phyloP scores from a whole-genome alignment of 2,329 filamentous ascomycete species.

The Boeremia lycopersici region DNA sequence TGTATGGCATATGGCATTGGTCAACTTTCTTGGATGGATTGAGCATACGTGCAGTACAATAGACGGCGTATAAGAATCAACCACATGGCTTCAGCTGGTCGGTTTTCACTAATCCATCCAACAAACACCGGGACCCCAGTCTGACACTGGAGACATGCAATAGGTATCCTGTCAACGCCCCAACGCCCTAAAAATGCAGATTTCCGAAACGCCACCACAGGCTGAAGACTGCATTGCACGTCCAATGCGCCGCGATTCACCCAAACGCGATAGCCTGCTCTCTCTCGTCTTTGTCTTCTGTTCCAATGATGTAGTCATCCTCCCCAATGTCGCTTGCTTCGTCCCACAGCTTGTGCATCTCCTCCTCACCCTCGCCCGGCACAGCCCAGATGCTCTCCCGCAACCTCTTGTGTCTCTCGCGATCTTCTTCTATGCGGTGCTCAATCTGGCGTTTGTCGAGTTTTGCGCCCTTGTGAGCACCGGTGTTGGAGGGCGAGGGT shows the following conservation, averaged over 20 bases:
- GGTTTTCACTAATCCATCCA: not conserved
- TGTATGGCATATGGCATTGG: conserved; percentile 33
- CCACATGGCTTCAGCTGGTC: not conserved
- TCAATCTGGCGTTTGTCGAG: conserved; percentile 89
- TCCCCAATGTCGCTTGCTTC: conserved; percentile 85
- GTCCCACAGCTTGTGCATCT: conserved; percentile 83
- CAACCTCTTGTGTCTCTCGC: conserved; percentile 90
- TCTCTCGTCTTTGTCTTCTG: conserved; percentile 72
- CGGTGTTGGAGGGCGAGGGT: conserved; percentile 9
- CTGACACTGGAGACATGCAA: not conserved
- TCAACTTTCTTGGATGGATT: conserved; percentile 37
- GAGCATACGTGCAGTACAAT: conserved; percentile 28
- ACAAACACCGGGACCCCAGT: not conserved
- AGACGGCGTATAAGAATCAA: conserved; percentile 21
- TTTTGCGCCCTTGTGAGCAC: conserved; percentile 15
- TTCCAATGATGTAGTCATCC: conserved; percentile 78
- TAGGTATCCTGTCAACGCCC: conserved; percentile 38
- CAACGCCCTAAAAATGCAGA: conserved; percentile 5
- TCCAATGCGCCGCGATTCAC: not conserved
- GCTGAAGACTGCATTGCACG: not conserved
- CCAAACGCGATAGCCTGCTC: conserved; percentile 53
- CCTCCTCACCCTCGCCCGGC: conserved; percentile 62
- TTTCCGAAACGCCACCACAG: not conserved
- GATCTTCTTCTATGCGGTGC: conserved; percentile 94
- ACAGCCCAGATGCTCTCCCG: conserved; percentile 95